Base-by-base conservation (phyloP, 345 rosid species). In the Physaria fendleri region DNA sequence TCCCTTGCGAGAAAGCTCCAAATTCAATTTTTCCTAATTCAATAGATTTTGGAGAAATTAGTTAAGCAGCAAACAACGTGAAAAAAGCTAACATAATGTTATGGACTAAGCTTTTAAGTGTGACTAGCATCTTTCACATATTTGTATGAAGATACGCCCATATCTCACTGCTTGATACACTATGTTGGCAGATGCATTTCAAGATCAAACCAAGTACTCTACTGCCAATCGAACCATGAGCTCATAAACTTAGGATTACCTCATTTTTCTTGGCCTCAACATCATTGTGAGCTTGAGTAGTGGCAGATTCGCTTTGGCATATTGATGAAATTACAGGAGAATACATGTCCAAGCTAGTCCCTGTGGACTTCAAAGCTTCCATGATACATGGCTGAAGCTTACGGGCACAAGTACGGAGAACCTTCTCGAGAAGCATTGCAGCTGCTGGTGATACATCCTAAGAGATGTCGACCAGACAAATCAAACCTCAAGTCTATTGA, bases 331-430 rank as follows among this genome's bases (percentile, higher is more conserved):
- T 77, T 35, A 83, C 52, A 14, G 85, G 71, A 69, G 85, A 70
- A 76, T 80, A 87, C 49, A 79, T 76, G 28, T 79, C 81, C 73
- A 83, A 61, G 58, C 75, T 66, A 60, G 72, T 59, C 41, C 73
- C 60, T 28, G 24, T 42, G 16, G 77, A 79, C 44, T 71, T 69
- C 60, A 83, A 66, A 17, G 80, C 83, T 65, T 79, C 78, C 71
- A 74, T 61, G 66, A 87, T 76, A 71, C 65, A 55, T 2, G 83
- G 77, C 74, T 73, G 73, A 57, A 90, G 82, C 73, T 76, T 85
- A 58, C 70, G 22, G 40, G 85, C 74, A 52, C 89, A 87, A 33
- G 67, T 76, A 49, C 67, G 43, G 1, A 87, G 64, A 54, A 90
- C 88, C 51, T 66, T 82, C 71, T 78, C 83, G 51, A 74, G 91